A percentile compares a stretch with the other conserved stretches of the same genome.
Conservation (phyloP, 768 basidiomycete genomes). For the Boletus tylopilopsis region DNA sequence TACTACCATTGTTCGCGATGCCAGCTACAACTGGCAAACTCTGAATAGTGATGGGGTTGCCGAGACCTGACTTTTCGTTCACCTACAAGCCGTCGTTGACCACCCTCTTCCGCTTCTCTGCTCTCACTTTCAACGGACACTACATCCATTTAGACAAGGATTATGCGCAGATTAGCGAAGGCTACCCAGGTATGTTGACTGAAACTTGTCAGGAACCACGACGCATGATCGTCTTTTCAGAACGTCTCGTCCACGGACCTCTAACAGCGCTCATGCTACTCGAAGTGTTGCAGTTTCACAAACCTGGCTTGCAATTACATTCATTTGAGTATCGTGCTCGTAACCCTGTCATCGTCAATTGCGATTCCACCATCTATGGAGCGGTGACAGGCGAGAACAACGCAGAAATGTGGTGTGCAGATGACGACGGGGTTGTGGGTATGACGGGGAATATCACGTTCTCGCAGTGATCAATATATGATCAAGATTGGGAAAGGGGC, state of each 20-base stretch:
- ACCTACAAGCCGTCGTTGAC: conserved; percentile 62
- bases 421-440: conserved; percentile 55
- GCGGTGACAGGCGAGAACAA: conserved; percentile 35
- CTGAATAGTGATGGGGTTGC: conserved; percentile 47
- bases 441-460: conserved; percentile 58
- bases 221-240: conserved; percentile 33
- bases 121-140: conserved; percentile 83
- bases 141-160: conserved; percentile 79
- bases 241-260: conserved; percentile 83
- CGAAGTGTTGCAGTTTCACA: conserved; percentile 51
- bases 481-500: too few species aligned
- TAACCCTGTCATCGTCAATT: conserved; percentile 58
- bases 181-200: conserved; percentile 55
- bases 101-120: conserved; percentile 82
- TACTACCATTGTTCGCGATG: conserved; percentile 13
- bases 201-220: background rate
- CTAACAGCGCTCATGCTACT: conserved; percentile 77
- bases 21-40: background rate
- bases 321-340: conserved; percentile 68
- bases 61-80: conserved; percentile 56
- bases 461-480: conserved; percentile 4
- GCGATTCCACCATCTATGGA: conserved; percentile 45
- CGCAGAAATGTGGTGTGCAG: conserved; percentile 55
- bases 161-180: conserved; percentile 63
- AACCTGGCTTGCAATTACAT: conserved; percentile 44